Evolutionary conservation across 768 basidiomycete genomes (phyloP), one percentile per base, ranked within the genome.

Genomic region (Holtermanniella nyarrowii): DNA sequence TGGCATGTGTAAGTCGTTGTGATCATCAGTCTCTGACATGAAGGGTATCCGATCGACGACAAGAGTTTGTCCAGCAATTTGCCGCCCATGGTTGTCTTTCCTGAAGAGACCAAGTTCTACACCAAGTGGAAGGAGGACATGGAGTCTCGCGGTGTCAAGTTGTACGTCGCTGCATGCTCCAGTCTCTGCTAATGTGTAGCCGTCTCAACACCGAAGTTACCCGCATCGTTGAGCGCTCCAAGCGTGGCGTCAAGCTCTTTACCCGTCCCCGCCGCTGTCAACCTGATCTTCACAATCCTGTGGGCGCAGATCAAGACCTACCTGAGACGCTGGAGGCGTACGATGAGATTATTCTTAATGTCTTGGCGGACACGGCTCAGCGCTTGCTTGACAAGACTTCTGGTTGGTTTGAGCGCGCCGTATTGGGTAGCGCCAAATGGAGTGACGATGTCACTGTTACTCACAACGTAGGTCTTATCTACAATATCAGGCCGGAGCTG

Each of bases 381-480:
- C 69, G 73, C 42, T 56, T 77, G 0, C 65, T 78, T 7, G 75
- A 75, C 18, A 71, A 69, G 48, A 55, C 72, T 27, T 74, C 75
- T 12, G 66, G 68, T 2, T 71, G 63, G 60, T 55, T 72, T 42
- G 77, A 79, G 59, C 71, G 62, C 51, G 60, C 54, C 22, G 73
- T 78, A 3, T 62, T 78, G 46, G 76, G 77, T 12, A 70, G 60
- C 40, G 75, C 77, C 42, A 77, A 75, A 66, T 75, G 73, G 72
- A 68, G 67, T 24, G 73, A 74, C 55, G 74, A 75, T 58, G 60
- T 75, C 20, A 75, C 74, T 16, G 76, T 79, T 26, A 79, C 78
- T 1, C 79, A 80, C 56, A 70, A 58, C 42, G 70, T 71, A 45
- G 46, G 66, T 58, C 4, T 4, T 18, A 20, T 7, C 16, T 37